Percentiles rank a stretch among this genome's conserved stretches.
These are phyloP conservation scores for Eucalyptus pauciflora DNA, from an alignment of 345 rosid genomes.

Conservation along the genomic window DNA sequence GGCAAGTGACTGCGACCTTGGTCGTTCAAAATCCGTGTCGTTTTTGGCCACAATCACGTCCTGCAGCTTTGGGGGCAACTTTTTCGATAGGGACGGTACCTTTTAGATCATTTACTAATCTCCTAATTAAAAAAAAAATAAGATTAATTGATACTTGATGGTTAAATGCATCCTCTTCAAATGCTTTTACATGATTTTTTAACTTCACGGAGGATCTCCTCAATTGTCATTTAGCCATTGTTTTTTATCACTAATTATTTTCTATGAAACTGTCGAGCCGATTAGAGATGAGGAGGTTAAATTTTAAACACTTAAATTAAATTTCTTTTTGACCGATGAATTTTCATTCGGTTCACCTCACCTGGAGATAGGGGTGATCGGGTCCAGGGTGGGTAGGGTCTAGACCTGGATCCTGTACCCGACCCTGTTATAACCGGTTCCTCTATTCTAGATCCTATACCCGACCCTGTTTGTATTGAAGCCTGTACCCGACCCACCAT, in stretches of 20 bases:
- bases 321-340: neutral
- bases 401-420: no score
- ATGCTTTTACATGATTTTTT: neutral
- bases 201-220: neutral
- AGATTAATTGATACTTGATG: neutral
- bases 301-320: neutral
- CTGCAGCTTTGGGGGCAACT: constrained; percentile 1
- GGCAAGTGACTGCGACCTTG: neutral
- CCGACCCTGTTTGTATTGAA: no score
- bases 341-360: neutral
- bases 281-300: no score
- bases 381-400: no score
- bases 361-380: no score
- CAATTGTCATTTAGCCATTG: neutral
- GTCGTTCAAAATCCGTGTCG: neutral
- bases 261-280: neutral
- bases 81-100: neutral
- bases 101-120: neutral
- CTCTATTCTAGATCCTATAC: no score
- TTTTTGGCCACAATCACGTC: neutral
- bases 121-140: neutral
- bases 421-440: no score
- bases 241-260: neutral
- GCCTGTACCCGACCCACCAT: no score
- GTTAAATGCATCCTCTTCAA: neutral